These are phyloP conservation scores for Betula pendula DNA, from an alignment of 306 rosid species.

Conservation along the genomic window DNA sequence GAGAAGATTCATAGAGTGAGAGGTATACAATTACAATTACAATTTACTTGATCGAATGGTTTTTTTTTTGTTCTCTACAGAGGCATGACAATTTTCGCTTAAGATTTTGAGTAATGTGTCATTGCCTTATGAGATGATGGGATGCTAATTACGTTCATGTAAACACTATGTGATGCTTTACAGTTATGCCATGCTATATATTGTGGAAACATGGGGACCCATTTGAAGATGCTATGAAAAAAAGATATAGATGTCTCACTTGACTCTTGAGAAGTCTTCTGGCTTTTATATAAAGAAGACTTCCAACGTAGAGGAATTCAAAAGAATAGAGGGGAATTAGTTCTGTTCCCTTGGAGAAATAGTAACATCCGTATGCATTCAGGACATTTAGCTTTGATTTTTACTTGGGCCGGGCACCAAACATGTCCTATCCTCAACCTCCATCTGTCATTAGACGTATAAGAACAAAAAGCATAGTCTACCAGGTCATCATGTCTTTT, in stretches of 20 bases:
- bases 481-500: neutral
- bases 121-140: neutral
- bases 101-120: neutral
- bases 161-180: neutral
- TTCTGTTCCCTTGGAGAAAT: slow-evolving; percentile 2
- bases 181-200: neutral
- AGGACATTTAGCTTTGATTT: neutral
- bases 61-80: neutral
- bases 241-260: neutral
- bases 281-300: neutral
- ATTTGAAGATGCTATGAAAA: neutral
- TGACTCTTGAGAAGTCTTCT: neutral
- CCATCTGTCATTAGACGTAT: neutral
- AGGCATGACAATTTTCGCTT: neutral
- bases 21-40: slow-evolving; percentile 53
- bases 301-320: neutral
- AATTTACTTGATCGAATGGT: slow-evolving; percentile 17
- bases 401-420: neutral
- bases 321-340: neutral
- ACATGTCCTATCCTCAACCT: neutral
- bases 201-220: neutral
- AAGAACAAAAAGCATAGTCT: neutral
- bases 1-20: slow-evolving; percentile 83
- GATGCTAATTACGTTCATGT: neutral
- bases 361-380: slow-evolving; percentile 3